Conservation (phyloP, 139 green algal genomes). For the Tetraselmis chui region DNA sequence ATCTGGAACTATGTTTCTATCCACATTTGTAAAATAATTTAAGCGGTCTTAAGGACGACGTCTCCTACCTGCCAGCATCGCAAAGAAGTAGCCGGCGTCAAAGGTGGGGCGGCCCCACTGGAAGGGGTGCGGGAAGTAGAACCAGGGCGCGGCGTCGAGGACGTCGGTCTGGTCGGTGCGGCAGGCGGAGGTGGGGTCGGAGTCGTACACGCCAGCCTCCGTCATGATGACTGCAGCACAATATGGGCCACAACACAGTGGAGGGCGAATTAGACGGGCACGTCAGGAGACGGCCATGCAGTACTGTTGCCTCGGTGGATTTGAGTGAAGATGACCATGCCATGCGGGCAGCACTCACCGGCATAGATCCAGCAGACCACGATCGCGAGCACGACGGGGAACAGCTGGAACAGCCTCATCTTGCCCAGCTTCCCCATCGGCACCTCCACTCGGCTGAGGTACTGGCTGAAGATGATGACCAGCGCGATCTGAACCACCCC, state of each 20-base stretch:
- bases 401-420: conserved; percentile 41
- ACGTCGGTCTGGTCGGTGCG: conserved; percentile 31
- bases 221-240: conserved; percentile 42
- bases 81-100: conserved; percentile 13
- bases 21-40: conserved; percentile 4
- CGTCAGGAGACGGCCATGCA: no score
- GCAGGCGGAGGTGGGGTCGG: conserved; percentile 17
- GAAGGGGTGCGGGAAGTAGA: conserved; percentile 44
- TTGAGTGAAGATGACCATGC: no score
- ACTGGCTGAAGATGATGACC: conserved; percentile 53
- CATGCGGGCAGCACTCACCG: not conserved
- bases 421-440: conserved; percentile 22
- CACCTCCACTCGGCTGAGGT: conserved; percentile 29
- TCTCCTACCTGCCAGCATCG: conserved; percentile 4
- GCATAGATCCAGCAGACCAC: conserved; percentile 17
- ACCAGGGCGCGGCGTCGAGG: conserved; percentile 40
- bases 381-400: conserved; percentile 33
- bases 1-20: no score
- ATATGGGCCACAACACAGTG: no score
- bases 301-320: no score
- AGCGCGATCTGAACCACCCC: conserved; percentile 25
- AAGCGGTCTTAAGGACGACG: not conserved
- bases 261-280: no score
- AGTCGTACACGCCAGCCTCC: conserved; percentile 37
- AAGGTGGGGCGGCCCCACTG: conserved; percentile 56